Percentiles rank a stretch among this genome's conserved stretches.
These are phyloP conservation scores for Komagataella ulmi DNA, from an alignment of 805 yeast genomes.

Conservation along the genomic window DNA sequence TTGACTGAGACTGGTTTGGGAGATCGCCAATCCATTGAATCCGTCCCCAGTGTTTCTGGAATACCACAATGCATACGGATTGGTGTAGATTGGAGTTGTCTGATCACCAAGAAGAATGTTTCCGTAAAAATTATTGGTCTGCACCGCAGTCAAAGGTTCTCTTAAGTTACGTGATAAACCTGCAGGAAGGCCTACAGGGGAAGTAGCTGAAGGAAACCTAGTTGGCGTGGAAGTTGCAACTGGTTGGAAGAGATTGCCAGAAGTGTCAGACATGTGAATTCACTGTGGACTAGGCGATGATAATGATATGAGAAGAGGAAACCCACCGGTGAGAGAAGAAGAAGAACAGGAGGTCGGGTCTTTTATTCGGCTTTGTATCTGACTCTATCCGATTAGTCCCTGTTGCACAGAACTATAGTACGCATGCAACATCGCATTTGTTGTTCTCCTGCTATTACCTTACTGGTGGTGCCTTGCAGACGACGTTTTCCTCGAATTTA, in stretches of 20 bases:
- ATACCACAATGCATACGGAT: conserved; percentile 53
- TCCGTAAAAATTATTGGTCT: conserved; percentile 68
- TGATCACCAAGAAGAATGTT: conserved; percentile 48
- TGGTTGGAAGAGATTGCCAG: not conserved
- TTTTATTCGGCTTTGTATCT: not conserved
- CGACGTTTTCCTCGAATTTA: not conserved
- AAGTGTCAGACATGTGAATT: not conserved
- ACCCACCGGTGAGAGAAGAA: not conserved
- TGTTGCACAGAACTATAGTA: not conserved
- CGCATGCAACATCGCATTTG: not conserved
- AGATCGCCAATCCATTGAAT: conserved; percentile 48
- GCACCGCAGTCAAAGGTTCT: conserved; percentile 21
- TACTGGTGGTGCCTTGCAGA: not conserved
- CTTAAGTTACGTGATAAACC: not conserved
- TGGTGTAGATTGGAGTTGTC: conserved; percentile 40
- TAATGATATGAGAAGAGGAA: not conserved
- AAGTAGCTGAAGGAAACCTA: not conserved
- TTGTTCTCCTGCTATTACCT: too few species aligned
- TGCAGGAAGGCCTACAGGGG: not conserved
- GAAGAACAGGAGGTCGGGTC: not conserved
- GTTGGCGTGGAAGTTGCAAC: not conserved
- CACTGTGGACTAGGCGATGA: not conserved
- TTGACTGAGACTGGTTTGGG: conserved; percentile 33
- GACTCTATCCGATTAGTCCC: not conserved
- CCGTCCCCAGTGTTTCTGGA: conserved; percentile 11